Base-by-base conservation (phyloP, 2,329 filamentous ascomycete species). In the Diplodia scrobiculata region DNA sequence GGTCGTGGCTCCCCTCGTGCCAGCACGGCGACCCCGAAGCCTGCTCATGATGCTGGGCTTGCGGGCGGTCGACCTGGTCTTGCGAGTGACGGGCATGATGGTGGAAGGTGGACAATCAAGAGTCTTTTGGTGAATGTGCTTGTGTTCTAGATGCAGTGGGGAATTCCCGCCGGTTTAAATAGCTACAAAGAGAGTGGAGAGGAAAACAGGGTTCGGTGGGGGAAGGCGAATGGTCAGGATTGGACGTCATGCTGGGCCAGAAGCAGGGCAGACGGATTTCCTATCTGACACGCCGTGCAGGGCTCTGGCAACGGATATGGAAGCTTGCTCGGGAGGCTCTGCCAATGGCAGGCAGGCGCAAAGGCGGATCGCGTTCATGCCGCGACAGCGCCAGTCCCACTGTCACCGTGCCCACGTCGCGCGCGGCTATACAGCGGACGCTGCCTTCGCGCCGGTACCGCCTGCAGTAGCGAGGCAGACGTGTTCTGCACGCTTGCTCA, bases 41-140 rank as follows among this genome's bases (percentile, higher is more conserved):
- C 84, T 82, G 63, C 82, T 82, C 78, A 86, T 82, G 54, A 87
- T 77, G 41, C 80, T 81, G 19, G 84, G 84, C 68, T 83, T 82
- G 41, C 72, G 76, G 69, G 77, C 73, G 52, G 79, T 78, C 68
- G 77, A 77, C 25, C 73, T 73, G 21, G 74, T 73, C 38, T 73
- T 70, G 32, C 69, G 69, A 38, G 72, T 68, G 66, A 70, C 71
- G n/a, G 69, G 71, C 71, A 68, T 71, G 69, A 47, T 52, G 21
- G 32, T 29, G 10, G 11, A 14, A 45, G 19, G 32, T 29, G 50
- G 45, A 62, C 70, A 72, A 3, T 32, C 7, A 29, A 6, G 41
- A 34, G 54, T 27, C 10, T 41, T 14, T 45, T 32, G 29, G 29
- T 32, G 29, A 9, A 7, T 7, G 5, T 9, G 29, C 2, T 32